These are phyloP conservation scores for Sarcodon aspratus DNA, from an alignment of 768 basidiomycete species.

Conservation along the genomic window DNA sequence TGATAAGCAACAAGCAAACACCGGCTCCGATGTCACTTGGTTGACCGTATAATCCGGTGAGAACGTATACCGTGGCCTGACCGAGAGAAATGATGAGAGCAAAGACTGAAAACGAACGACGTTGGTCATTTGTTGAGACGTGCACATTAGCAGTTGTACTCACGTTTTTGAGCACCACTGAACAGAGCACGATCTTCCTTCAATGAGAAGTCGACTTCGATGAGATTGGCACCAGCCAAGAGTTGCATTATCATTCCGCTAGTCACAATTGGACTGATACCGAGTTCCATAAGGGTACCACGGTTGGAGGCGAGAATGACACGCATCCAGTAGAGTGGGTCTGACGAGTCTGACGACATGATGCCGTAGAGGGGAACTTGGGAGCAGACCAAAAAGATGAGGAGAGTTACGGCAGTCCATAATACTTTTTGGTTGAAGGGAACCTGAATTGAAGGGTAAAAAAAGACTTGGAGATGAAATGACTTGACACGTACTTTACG, in stretches of 20 bases:
- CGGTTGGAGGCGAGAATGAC: slow-evolving; percentile 98
- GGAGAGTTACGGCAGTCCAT: slow-evolving; percentile 98
- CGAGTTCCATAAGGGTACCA: slow-evolving; percentile 98
- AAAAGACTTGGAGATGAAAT: neutral
- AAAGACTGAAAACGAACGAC: slow-evolving; percentile 50
- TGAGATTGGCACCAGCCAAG: slow-evolving; percentile 91
- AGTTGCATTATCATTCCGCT: slow-evolving; percentile 99
- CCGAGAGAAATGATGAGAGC: slow-evolving; percentile 95
- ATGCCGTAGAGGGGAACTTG: slow-evolving; percentile 99
- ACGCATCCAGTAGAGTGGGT: slow-evolving; percentile 99
- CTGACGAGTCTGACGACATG: slow-evolving; percentile 98
- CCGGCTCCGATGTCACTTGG: slow-evolving; percentile 91
- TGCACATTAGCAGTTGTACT: slow-evolving; percentile 17
- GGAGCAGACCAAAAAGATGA: slow-evolving; percentile 99
- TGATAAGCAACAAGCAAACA: slow-evolving; percentile 92
- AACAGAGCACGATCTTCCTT: slow-evolving; percentile 97
- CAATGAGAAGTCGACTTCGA: slow-evolving; percentile 93
- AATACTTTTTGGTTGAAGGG: slow-evolving; percentile 97
- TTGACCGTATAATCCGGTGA: slow-evolving; percentile 93
- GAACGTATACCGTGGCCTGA: slow-evolving; percentile 93
- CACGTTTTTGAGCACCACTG: slow-evolving; percentile 94
- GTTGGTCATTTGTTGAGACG: neutral
- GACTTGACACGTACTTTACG: slow-evolving; percentile 57
- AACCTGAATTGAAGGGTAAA: slow-evolving; percentile 39
- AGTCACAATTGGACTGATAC: slow-evolving; percentile 95